phyloP scores from a whole-genome alignment of 78 protist genomes.

The Dictyostelium intermedium region DNA sequence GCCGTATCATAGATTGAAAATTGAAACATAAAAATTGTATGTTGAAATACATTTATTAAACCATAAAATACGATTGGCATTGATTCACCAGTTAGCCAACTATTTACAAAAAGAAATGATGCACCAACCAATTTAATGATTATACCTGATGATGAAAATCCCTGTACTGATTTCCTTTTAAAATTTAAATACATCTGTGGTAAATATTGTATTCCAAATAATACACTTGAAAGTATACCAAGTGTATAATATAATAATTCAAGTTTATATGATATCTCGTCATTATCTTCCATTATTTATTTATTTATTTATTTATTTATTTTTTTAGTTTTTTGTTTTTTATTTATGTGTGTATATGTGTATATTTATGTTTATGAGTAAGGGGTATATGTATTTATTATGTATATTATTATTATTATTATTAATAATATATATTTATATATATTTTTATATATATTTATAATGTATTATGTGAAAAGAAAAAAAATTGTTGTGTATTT shows the following conservation, averaged over 20 bases:
- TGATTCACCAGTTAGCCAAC: conserved; percentile 64
- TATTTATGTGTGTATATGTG: not conserved
- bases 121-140: conserved; percentile 70
- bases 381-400: not conserved
- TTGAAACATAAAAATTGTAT: conserved; percentile 56
- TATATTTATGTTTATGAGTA: not conserved
- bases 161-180: conserved; percentile 35
- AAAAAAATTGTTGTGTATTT: not conserved
- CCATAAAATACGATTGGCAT: conserved; percentile 62
- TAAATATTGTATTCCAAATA: conserved; percentile 52
- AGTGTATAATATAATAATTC: conserved; percentile 21
- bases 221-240: conserved; percentile 34
- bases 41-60: conserved; percentile 68
- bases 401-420: not conserved
- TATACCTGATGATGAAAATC: conserved; percentile 49
- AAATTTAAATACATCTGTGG: conserved; percentile 71
- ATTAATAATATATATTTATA: not conserved
- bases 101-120: conserved; percentile 58
- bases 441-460: not conserved
- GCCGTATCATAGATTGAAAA: conserved; percentile 10
- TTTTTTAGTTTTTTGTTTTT: not conserved
- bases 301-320: not conserved
- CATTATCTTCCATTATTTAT: not conserved
- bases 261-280: not conserved
- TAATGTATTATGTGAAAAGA: not conserved